Base-by-base conservation (phyloP, 495 filamentous ascomycete genomes). In the Trypethelium eluteriae region DNA sequence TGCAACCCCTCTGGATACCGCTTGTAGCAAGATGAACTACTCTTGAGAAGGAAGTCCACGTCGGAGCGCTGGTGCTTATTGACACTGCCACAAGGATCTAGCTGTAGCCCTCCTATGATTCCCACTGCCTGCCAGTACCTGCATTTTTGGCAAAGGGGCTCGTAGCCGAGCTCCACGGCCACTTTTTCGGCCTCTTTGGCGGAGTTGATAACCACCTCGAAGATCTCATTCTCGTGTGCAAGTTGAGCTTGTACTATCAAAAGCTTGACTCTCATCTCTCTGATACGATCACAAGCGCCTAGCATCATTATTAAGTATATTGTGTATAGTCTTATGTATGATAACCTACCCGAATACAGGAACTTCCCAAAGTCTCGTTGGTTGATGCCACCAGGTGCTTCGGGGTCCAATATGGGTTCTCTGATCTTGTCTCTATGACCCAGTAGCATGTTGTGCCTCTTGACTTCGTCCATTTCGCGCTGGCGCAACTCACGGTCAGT, bases 141-240 rank as follows among this genome's bases (percentile, higher is more conserved):
- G n/a, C 49, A 53, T 25, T n/a, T 53, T 18, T 53, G 49, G 49
- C 49, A 53, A 53, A 53, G 49, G 18, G 49, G 49, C 49, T 53
- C n/a, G 49, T 53, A 53, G n/a, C 18, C 49, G n/a, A 53, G 49
- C 16, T 53, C n/a, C 16, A 5, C 5, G 5, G 49, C 49, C n/a
- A 18, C 11, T 5, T 53, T n/a, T 18, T 53, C 49, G 5, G 49
- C 49, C 49, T 18, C 5, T 25, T 25, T 18, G 18, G 49, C 49
- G n/a, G 5, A 25, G 9, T 5, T n/a, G 18, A 53, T 25, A 25
- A 25, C 49, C 49, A 5, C 16, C 5, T 53, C 49, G 18, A 5
- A n/a, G n/a, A 5, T 18, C 49, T 25, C 49, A 25, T 53, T n/a
- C 18, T n/a, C 18, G 18, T 53, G 5, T 5, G 49, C 49, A n/a